Evolutionary conservation across 2,329 filamentous ascomycete species (phyloP).

Genomic region (Sarocladium strictum): DNA sequence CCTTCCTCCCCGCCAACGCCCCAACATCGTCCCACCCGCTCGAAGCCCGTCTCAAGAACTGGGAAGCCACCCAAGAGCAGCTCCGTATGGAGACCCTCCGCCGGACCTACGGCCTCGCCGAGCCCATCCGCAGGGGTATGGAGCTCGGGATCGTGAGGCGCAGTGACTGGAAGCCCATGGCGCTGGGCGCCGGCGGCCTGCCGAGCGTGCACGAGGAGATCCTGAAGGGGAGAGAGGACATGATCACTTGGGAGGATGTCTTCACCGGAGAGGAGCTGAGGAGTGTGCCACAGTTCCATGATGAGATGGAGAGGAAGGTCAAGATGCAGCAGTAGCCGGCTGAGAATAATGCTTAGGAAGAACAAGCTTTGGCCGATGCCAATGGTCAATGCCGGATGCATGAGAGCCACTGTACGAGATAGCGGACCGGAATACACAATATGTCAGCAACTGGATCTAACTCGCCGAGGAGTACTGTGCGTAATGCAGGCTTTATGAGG

Average conservation of each 20-base stretch:
- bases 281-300: constrained; percentile 68
- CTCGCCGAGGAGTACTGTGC: no score
- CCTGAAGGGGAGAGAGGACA: constrained; percentile 69
- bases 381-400: neutral
- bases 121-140: constrained; percentile 90
- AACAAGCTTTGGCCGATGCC: no score
- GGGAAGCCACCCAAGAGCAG: constrained; percentile 82
- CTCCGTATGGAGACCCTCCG: constrained; percentile 86
- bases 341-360: neutral
- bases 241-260: constrained; percentile 89
- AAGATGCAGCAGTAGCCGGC: constrained; percentile 50
- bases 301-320: constrained; percentile 90
- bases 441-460: no score
- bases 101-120: constrained; percentile 83
- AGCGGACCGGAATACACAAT: neutral
- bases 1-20: constrained; percentile 38
- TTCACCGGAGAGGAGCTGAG: constrained; percentile 74
- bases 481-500: no score
- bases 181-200: constrained; percentile 42
- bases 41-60: constrained; percentile 80
- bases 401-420: neutral
- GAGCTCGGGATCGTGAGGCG: constrained; percentile 83
- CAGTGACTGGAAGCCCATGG: constrained; percentile 73
- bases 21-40: constrained; percentile 70
- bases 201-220: constrained; percentile 84